Evolutionary conservation across 192 early-diverging fungal genomes (phyloP).

Genomic region (Hyaloraphidium curvatum): DNA sequence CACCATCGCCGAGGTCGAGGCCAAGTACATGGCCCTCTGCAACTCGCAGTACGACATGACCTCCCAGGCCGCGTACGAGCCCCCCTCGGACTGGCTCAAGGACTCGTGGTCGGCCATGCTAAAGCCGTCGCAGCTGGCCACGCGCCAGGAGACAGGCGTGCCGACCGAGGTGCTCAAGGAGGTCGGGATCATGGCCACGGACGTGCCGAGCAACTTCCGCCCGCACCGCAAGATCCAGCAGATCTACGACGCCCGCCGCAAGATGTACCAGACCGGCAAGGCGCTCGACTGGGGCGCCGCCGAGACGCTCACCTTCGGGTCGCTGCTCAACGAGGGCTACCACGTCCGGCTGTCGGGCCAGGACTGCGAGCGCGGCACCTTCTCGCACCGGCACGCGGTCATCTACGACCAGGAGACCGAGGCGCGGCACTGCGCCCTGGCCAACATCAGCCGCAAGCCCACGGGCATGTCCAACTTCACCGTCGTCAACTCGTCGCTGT

Average conservation of each 20-base stretch:
- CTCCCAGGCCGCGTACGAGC: background rate
- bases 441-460: conserved; percentile 64
- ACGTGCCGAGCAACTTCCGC: conserved; percentile 64
- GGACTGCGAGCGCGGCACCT: conserved; percentile 97
- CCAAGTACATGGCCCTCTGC: background rate
- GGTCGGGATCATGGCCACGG: conserved; percentile 63
- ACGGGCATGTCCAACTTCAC: conserved; percentile 49
- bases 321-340: conserved; percentile 75
- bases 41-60: background rate
- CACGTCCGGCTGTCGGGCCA: conserved; percentile 88
- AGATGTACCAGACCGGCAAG: conserved; percentile 51
- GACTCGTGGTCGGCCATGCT: background rate
- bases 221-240: conserved; percentile 69
- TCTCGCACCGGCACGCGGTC: conserved; percentile 95
- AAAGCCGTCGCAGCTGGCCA: background rate
- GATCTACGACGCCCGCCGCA: conserved; percentile 68
- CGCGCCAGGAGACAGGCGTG: conserved; percentile 25
- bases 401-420: conserved; percentile 89
- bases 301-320: conserved; percentile 82
- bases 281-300: conserved; percentile 94
- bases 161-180: conserved; percentile 50
- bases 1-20: background rate
- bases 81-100: background rate
- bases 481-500: conserved; percentile 87
- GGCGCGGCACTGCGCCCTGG: conserved; percentile 58